These are phyloP conservation scores for Suillus paluster DNA, from an alignment of 768 basidiomycete genomes.

Conservation along the genomic window DNA sequence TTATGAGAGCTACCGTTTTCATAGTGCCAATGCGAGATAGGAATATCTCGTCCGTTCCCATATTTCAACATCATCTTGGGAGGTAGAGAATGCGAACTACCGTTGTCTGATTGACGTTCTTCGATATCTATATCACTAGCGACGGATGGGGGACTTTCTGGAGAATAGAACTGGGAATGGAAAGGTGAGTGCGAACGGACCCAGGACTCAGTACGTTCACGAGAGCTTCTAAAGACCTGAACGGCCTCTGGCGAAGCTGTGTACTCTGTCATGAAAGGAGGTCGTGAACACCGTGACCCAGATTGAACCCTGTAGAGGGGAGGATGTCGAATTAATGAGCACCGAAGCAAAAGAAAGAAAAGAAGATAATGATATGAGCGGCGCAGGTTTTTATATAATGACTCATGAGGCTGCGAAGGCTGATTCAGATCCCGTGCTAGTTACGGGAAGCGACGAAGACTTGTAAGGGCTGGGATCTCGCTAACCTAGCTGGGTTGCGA, in stretches of 20 bases:
- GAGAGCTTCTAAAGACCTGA: constrained; percentile 59
- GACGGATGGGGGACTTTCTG: constrained; percentile 57
- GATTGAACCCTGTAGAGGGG: constrained; percentile 3
- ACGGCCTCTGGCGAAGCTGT: constrained; percentile 61
- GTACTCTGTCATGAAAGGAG: constrained; percentile 63
- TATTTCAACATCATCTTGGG: constrained; percentile 77
- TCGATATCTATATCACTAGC: constrained; percentile 45
- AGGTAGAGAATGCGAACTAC: constrained; percentile 53
- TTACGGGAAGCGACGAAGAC: constrained; percentile 19
- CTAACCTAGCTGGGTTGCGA: constrained; percentile 20
- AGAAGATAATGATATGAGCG: constrained; percentile 10
- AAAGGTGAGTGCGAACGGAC: constrained; percentile 49
- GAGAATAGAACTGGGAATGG: constrained; percentile 52
- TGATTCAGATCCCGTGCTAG: constrained; percentile 29
- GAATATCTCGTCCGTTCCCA: constrained; percentile 66
- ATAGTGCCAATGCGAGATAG: constrained; percentile 55
- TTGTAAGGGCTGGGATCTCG: constrained; percentile 9
- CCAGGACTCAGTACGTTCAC: constrained; percentile 70
- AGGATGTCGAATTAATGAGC: constrained; percentile 5
- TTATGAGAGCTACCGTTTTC: constrained; percentile 23
- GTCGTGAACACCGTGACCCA: constrained; percentile 3
- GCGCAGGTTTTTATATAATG: constrained; percentile 26
- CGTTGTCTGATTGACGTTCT: constrained; percentile 43
- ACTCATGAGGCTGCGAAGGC: constrained; percentile 18
- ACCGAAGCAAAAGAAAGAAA: constrained; percentile 14